Evolutionary conservation across 176 grass and related monocot genomes (phyloP).

Genomic region (Aegilops bicornis): DNA sequence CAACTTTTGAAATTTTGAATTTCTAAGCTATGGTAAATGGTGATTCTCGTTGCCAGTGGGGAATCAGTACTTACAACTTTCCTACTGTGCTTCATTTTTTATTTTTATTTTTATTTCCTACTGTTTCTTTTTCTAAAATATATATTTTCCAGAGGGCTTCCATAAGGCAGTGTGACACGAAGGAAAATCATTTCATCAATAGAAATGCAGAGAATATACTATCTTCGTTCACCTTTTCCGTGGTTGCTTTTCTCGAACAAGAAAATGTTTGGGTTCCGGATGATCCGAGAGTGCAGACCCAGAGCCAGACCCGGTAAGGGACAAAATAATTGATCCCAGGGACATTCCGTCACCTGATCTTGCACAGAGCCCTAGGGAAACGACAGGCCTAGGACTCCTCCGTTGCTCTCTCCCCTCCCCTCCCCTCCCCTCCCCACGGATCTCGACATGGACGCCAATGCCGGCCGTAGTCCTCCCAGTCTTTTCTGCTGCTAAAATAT

Average conservation of each 20-base stretch:
- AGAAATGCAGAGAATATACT: too few species aligned
- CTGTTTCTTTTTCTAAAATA: too few species aligned
- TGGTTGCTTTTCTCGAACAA: too few species aligned
- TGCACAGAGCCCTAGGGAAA: slow-evolving; percentile 6
- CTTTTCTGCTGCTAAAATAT: background rate
- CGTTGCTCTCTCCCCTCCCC: background rate
- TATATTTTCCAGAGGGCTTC: too few species aligned
- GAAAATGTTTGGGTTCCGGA: background rate
- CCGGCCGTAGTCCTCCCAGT: background rate
- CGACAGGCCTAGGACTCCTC: background rate
- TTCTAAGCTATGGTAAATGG: background rate
- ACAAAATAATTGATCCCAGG: slow-evolving; percentile 23
- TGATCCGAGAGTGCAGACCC: background rate
- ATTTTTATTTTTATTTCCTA: too few species aligned
- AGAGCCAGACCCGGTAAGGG: background rate
- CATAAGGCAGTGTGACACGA: too few species aligned
- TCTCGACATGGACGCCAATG: background rate
- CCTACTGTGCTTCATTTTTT: too few species aligned
- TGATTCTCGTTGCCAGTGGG: background rate
- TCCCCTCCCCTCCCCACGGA: background rate
- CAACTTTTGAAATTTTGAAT: background rate
- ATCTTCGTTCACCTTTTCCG: too few species aligned
- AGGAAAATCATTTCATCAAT: too few species aligned
- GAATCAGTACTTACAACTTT: too few species aligned
- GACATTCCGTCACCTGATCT: slow-evolving; percentile 37